Evolutionary conservation across 805 yeast species (phyloP), one percentile per base, ranked within the genome.

Genomic region (Tetrapisispora fleetii): DNA sequence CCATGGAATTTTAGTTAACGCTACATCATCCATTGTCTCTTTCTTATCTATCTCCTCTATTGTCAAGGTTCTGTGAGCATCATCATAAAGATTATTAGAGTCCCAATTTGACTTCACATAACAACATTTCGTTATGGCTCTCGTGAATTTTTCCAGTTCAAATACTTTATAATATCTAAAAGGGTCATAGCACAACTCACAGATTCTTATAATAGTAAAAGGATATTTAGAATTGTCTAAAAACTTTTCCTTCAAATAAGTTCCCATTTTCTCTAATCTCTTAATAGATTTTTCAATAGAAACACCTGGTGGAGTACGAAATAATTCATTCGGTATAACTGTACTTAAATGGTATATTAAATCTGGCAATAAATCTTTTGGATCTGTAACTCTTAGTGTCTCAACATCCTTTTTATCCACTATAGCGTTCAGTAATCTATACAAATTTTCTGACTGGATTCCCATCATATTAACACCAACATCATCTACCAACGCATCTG

Each of bases 171-270:
- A 67, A 54, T 70, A 71, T 17, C 67, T 67, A 37, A 68, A 65
- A 2, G 81, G 80, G 43, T 68, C 67, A n/a, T 58, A 48, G 7
- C 77, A 52, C 11, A 78, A 46, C 55, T 78, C 81, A 18, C 77
- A 69, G 1, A 78, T 56, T 47, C 82, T 54, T 13, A 68, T 52
- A 1, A 76, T 65, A 0, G 80, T 77, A 55, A 77, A 78, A 1
- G 82, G 83, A 8, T 54, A 58, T n/a, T 35, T 46, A 16, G 51
- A 45, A 11, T 52, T 50, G 2, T 40, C 24, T 8, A 53, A 35
- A 38, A 64, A 64, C 4, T 51, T 51, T 5, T 50, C 41, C 13
- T 28, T 43, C 30, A 64, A 48, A 50, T 53, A 46, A 1, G 50
- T 37, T 1, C 58, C 55, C 4, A 56, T 28, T 14, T 46, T 38